Evolutionary conservation across 345 rosid genomes (phyloP), one percentile per base, ranked within the genome.

Genomic region (Abelmoschus esculentus): DNA sequence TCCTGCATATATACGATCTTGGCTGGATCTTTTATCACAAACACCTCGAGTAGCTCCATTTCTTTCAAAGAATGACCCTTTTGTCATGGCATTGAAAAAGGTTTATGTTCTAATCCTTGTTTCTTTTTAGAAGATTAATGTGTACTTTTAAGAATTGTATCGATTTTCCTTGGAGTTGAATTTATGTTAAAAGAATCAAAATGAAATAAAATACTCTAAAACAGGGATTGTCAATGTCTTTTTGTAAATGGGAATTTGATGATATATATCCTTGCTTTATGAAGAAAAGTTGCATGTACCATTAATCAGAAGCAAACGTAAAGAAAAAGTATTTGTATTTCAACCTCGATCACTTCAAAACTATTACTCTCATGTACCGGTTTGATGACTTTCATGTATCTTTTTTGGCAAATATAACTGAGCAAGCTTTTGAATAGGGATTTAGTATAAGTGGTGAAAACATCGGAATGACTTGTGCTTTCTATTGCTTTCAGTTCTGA

Each of bases 21-120:
- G 96, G 99, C 79, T 90, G 84, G 90, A 86, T 80, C 83, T 95
- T 61, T 79, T 95, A 82, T 91, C 96, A 76, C 86, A 55, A 76
- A 91, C 96, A 59, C 96, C 96, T 79, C 90, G 97, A 68, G 96
- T 95, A 74, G 96, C 93, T 29, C 97, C 99, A 26, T 88, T 91
- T 79, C 84, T 95, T 58, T 79, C 93, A 62, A 95, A 95, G 90
- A 85, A 88, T 61, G 93, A 95, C 69, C 96, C 99, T 13, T 79
- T 95, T 65, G 76, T 95, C 70, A 72, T 79, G 85, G 96, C 92
- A 73, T 66, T 95, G 76, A 85, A 82, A 77, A 95, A 90, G 97
- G 99, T 91, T 53, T 9, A 26, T 63, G 34, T 55, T 66, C 58
- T 57, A 32, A 34, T 29, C 70, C 52, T 59, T 10, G 18, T 42